phyloP scores from a whole-genome alignment of 352 stramenopile species.

The Pythium aquatile region DNA sequence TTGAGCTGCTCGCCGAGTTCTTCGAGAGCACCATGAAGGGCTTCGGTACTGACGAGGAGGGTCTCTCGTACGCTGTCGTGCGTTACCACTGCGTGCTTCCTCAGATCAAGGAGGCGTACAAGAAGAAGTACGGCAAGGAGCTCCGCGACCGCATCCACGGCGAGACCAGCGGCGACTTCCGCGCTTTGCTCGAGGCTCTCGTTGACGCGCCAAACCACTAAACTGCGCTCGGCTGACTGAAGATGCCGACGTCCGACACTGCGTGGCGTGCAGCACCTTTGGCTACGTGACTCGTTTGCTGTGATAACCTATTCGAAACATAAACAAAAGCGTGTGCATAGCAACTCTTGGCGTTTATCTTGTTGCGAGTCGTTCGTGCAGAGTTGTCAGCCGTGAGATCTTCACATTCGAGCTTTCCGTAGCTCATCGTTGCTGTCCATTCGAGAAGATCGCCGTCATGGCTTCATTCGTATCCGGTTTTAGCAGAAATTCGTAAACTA shows the following conservation, averaged over 20 bases:
- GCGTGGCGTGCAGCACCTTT: background rate
- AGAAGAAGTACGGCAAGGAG: constrained; percentile 75
- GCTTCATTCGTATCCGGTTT: constrained; percentile 7
- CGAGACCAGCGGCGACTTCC: constrained; percentile 76
- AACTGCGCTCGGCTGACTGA: background rate
- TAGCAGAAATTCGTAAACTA: background rate
- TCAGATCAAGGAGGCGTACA: constrained; percentile 75
- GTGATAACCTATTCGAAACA: background rate
- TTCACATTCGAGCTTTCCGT: no score
- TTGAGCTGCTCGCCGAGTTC: constrained; percentile 56
- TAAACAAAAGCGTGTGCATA: background rate
- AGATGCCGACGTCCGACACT: background rate
- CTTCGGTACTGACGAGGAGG: constrained; percentile 70
- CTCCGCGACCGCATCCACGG: constrained; percentile 80
- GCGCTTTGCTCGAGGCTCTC: constrained; percentile 61
- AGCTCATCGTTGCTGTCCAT: background rate
- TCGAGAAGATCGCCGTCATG: background rate
- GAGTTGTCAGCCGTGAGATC: no score
- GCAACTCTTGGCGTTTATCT: background rate
- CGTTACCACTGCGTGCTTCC: constrained; percentile 77
- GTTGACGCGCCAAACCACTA: constrained; percentile 42
- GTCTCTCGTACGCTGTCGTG: constrained; percentile 53
- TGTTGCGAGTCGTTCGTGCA: background rate
- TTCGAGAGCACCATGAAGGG: constrained; percentile 80
- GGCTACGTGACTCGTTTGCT: background rate